Conservation (phyloP, 2,329 filamentous ascomycete species). For the Trichoderma cornu-damae region DNA sequence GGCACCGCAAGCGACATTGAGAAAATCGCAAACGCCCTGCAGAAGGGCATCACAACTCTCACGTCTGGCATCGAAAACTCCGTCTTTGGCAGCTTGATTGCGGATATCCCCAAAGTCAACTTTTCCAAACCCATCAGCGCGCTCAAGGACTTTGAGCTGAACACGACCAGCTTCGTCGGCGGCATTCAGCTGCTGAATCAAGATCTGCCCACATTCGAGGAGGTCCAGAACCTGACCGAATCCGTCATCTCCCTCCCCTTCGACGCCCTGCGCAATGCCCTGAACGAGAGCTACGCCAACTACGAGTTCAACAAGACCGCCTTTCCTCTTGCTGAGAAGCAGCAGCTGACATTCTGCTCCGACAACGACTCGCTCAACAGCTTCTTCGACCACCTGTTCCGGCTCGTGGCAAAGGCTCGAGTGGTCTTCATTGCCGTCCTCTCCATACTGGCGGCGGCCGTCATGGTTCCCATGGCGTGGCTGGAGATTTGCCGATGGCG, state of each 20-base stretch:
- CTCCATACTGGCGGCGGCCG: slow-evolving; percentile 63
- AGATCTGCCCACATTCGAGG: slow-evolving; percentile 74
- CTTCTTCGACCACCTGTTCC: slow-evolving; percentile 72
- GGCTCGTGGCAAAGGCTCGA: slow-evolving; percentile 61
- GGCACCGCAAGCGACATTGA: slow-evolving; percentile 57
- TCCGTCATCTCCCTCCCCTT: slow-evolving; percentile 74
- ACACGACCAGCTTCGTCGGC: slow-evolving; percentile 60
- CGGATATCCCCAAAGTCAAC: slow-evolving; percentile 51
- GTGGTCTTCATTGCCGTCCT: slow-evolving; percentile 75
- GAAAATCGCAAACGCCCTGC: slow-evolving; percentile 47
- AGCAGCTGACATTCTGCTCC: slow-evolving; percentile 81
- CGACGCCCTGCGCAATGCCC: slow-evolving; percentile 65
- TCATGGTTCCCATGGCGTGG: slow-evolving; percentile 73
- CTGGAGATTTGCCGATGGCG: slow-evolving; percentile 75
- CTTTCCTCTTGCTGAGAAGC: slow-evolving; percentile 80
- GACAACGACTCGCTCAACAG: slow-evolving; percentile 73
- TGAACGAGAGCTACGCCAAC: slow-evolving; percentile 64
- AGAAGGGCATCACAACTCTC: slow-evolving; percentile 48
- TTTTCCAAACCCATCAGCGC: slow-evolving; percentile 59
- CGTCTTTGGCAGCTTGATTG: slow-evolving; percentile 47
- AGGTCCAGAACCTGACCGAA: slow-evolving; percentile 78
- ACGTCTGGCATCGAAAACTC: slow-evolving; percentile 37
- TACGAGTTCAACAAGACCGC: slow-evolving; percentile 73
- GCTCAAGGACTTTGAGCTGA: slow-evolving; percentile 64
- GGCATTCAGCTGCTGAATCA: slow-evolving; percentile 68